phyloP scores from a whole-genome alignment of 2,329 filamentous ascomycete genomes.

The Penicillium brasilianum region DNA sequence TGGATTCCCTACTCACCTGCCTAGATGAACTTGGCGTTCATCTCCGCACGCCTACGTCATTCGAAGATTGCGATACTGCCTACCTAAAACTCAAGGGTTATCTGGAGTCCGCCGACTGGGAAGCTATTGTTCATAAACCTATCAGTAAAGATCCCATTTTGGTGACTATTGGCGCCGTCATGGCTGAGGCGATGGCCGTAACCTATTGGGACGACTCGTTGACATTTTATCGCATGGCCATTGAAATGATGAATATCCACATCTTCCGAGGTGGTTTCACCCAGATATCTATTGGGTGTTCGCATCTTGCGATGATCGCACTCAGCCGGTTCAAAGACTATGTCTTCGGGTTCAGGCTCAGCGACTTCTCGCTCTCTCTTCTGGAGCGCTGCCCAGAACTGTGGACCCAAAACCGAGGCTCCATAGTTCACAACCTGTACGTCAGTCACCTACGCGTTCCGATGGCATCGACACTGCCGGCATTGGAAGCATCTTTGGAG shows the following conservation, averaged over 20 bases:
- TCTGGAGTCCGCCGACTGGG: conserved; percentile 63
- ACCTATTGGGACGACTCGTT: conserved; percentile 65
- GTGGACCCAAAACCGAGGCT: conserved; percentile 61
- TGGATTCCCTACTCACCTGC: conserved; percentile 72
- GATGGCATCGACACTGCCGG: conserved; percentile 56
- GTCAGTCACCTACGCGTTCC: conserved; percentile 64
- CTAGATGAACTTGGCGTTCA: conserved; percentile 71
- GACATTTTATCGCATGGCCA: conserved; percentile 63
- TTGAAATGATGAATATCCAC: conserved; percentile 63
- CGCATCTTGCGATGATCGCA: conserved; percentile 62
- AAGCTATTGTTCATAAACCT: conserved; percentile 45
- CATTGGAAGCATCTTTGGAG: conserved; percentile 61
- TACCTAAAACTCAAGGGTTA: conserved; percentile 68
- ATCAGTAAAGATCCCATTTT: conserved; percentile 50
- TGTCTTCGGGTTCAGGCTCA: conserved; percentile 59
- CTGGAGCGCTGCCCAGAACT: conserved; percentile 58
- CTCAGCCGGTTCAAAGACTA: conserved; percentile 64
- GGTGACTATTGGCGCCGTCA: conserved; percentile 57
- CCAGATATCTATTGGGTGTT: conserved; percentile 63
- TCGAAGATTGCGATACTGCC: conserved; percentile 76
- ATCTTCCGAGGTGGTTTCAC: conserved; percentile 60
- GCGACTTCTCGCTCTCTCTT: conserved; percentile 58
- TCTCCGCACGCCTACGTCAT: conserved; percentile 69
- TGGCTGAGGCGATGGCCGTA: conserved; percentile 63
- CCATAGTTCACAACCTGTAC: conserved; percentile 63